Evolutionary conservation across 2,329 filamentous ascomycete genomes (phyloP).

Genomic region (Truncatella angustata): DNA sequence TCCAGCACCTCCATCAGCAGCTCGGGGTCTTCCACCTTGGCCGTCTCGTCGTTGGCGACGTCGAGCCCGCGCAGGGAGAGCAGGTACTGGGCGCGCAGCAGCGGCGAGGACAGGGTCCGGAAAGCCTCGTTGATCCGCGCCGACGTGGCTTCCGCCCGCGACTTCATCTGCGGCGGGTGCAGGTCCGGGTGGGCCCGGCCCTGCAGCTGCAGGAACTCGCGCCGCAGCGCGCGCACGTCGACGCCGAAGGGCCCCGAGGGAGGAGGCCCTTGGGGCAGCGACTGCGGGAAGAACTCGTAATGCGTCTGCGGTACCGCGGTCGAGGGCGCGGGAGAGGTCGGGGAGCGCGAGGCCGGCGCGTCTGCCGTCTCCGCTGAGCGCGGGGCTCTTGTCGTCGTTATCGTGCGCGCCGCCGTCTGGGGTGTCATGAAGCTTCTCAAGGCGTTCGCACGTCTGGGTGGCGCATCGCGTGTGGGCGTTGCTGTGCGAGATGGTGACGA

Average conservation of each 20-base stretch:
- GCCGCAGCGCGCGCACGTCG: slow-evolving; percentile 66
- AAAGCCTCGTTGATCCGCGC: slow-evolving; percentile 89
- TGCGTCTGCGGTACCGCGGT: slow-evolving; percentile 48
- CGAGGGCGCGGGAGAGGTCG: background rate
- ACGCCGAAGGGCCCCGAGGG: slow-evolving; percentile 75
- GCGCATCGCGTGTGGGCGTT: background rate
- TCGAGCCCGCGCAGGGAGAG: slow-evolving; percentile 71
- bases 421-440: background rate
- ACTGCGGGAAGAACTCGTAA: slow-evolving; percentile 85
- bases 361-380: background rate
- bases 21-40: slow-evolving; percentile 64
- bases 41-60: slow-evolving; percentile 74
- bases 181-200: slow-evolving; percentile 73
- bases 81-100: slow-evolving; percentile 85
- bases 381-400: background rate
- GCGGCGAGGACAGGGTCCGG: slow-evolving; percentile 74
- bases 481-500: slow-evolving; percentile 5
- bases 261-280: slow-evolving; percentile 75
- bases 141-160: slow-evolving; percentile 72
- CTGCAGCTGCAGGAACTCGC: slow-evolving; percentile 86
- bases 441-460: background rate
- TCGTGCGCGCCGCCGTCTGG: background rate
- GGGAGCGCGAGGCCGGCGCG: background rate
- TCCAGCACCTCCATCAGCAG: slow-evolving; percentile 80
- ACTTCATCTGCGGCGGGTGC: slow-evolving; percentile 51